Percentiles rank a stretch among this genome's conserved stretches.
phyloP scores from a whole-genome alignment of 345 rosid species.

The Carallia pectinifolia region DNA sequence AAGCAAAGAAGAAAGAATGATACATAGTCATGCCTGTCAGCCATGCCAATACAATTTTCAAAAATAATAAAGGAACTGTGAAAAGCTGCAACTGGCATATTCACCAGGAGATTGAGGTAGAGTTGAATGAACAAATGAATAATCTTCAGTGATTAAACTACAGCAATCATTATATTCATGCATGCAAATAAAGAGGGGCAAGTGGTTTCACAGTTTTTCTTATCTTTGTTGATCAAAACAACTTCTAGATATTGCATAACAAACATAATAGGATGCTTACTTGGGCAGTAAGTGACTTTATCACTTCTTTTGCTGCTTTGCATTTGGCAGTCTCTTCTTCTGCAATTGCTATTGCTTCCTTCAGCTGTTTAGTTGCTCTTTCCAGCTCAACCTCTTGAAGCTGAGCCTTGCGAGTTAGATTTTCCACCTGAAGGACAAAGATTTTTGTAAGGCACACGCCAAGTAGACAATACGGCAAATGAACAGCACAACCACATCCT shows the following conservation, averaged over 20 bases:
- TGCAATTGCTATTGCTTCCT: conserved; percentile 81
- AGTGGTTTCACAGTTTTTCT: too few relatives aligned
- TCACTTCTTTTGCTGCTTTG: conserved; percentile 99
- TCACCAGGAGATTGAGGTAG: not conserved
- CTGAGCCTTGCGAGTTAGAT: conserved; percentile 74
- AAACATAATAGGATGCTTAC: conserved; percentile 42
- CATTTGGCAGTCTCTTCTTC: conserved; percentile 89
- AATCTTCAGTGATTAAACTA: not conserved
- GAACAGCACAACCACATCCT: too few relatives aligned
- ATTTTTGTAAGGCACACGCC: conserved; percentile 22
- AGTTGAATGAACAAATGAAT: too few relatives aligned
- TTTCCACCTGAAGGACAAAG: conserved; percentile 64
- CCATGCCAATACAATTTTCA: not conserved
- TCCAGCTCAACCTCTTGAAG: conserved; percentile 90
- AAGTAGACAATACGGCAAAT: conserved; percentile 6
- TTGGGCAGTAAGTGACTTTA: conserved; percentile 94
- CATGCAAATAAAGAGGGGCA: not conserved
- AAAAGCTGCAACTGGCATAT: not conserved
- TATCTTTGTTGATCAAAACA: not conserved
- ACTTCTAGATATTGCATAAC: too few relatives aligned
- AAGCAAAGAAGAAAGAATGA: too few relatives aligned
- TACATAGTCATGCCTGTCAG: too few relatives aligned
- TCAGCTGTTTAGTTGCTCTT: conserved; percentile 79
- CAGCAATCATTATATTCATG: not conserved
- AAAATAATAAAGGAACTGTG: not conserved